Base-by-base conservation (phyloP, 331 rosid species). In the Dryas integrifolia region DNA sequence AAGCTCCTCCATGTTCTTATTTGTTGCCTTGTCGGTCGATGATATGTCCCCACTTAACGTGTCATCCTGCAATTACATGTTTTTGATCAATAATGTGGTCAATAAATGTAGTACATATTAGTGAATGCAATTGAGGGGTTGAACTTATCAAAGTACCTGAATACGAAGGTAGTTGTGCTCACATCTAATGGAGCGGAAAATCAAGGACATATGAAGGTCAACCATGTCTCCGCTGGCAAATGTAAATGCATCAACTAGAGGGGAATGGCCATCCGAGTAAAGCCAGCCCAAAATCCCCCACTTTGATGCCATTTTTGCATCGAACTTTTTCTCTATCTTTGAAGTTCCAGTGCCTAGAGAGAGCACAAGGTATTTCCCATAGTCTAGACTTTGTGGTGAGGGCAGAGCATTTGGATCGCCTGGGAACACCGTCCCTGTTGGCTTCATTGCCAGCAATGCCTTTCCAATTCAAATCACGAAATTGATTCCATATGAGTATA, bases 271-370 rank as follows among this genome's bases (percentile, higher is more conserved):
- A 53, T 75, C 79, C 11, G 10, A 65, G 47, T 65, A 75, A 44
- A 75, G 58, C 67, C 67, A 75, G 39, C 64, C 65, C 66, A 75
- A 44, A 46, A 75, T 65, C 55, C 73, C 73, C 79, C 79, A 75
- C 21, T 75, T 66, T 14, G 79, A 51, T 1, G 79, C 79, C 79
- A 64, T 51, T 46, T 75, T 75, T 9, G 59, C 79, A 18, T 75
- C 24, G 24, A 56, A 65, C 24, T 66, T 65, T 41, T 66, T 66
- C 58, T 44, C 67, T 1, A 6, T 45, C 49, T 75, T 55, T 53
- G 79, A 65, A 41, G 79, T 66, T 45, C 79, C 79, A 43, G 58
- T 75, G 66, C 79, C 73, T 30, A 75, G 58, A 13, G 79, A 75
- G 13, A 75, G 53, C 67, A 75, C 39, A 4, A 75, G 15, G 47